Conservation (phyloP, 495 filamentous ascomycete genomes). For the Hyaloscypha variabilis region DNA sequence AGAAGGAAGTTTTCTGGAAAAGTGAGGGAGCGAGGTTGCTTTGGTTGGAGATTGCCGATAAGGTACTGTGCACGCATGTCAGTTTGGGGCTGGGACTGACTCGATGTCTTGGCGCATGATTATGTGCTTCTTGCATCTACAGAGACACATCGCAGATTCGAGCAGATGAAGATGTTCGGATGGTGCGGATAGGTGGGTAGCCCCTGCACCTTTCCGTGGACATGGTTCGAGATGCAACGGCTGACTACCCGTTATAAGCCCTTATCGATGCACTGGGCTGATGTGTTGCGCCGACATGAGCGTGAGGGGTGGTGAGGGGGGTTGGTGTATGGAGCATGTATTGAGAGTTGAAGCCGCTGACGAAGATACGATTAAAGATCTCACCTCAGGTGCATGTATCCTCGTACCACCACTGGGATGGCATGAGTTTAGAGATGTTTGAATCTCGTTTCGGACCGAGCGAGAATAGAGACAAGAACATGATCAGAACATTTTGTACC, state of each 20-base stretch:
- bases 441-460: not conserved
- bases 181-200: not conserved
- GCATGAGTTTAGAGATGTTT: not conserved
- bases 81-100: not conserved
- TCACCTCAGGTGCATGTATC: not conserved
- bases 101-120: not conserved
- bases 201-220: not conserved
- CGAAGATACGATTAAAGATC: not conserved
- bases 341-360: not conserved
- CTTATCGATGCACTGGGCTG: not conserved
- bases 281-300: not conserved
- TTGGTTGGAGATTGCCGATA: not conserved
- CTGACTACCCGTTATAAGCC: not conserved
- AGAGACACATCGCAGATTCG: no score
- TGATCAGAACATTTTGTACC: constrained; percentile 1
- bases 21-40: not conserved
- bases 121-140: not conserved
- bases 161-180: not conserved
- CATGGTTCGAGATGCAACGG: constrained; percentile 1
- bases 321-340: not conserved
- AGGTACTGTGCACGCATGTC: not conserved
- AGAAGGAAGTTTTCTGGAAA: not conserved
- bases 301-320: not conserved
- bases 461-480: not conserved
- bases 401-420: not conserved